Conservation (phyloP, 129 eudicot species). For the Rutidosis leptorrhynchoides region DNA sequence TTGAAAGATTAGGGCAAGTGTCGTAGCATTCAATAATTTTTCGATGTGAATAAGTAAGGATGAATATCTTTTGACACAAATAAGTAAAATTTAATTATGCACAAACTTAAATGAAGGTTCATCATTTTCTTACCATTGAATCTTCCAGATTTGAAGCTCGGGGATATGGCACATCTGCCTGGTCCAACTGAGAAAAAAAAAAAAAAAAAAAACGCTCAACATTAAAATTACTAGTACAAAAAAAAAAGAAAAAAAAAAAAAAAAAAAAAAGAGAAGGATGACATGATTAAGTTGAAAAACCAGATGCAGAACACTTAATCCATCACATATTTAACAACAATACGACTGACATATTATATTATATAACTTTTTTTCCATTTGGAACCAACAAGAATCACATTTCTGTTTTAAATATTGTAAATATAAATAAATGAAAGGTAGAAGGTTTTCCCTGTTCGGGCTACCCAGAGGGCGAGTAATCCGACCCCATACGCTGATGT, state of each 20-base stretch:
- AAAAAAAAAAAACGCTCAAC: neutral
- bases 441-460: too few relatives aligned
- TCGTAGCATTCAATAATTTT: neutral
- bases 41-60: neutral
- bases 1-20: neutral
- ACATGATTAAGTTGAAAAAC: neutral
- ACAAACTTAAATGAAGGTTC: neutral
- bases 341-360: neutral
- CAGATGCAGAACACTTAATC: neutral
- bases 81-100: neutral
- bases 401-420: neutral
- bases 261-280: neutral
- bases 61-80: neutral
- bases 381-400: neutral
- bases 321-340: neutral
- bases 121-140: slow-evolving; percentile 34
- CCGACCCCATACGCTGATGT: too few relatives aligned
- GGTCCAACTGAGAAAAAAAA: slow-evolving; percentile 36
- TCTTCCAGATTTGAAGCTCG: slow-evolving; percentile 37
- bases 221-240: neutral
- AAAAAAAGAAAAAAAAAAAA: neutral
- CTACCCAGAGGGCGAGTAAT: too few relatives aligned
- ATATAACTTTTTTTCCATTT: neutral
- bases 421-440: too few relatives aligned
- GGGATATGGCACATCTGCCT: slow-evolving; percentile 33